Percentiles rank a stretch among this genome's conserved stretches.
phyloP scores from a whole-genome alignment of 306 rosid genomes.

The Comarum palustre region DNA sequence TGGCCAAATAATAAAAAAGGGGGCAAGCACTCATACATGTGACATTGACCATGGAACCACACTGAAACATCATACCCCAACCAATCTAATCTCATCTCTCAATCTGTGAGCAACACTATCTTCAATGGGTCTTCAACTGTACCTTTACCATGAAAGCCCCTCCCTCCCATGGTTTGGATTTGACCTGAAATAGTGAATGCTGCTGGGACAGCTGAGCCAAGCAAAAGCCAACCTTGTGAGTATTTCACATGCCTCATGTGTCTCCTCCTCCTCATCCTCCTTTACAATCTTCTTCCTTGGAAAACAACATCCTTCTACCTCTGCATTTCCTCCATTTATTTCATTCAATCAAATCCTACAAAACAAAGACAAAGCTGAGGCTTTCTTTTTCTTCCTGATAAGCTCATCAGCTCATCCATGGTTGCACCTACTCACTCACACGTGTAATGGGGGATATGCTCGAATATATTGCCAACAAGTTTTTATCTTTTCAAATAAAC shows the following conservation, averaged over 20 bases:
- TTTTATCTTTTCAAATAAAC: not conserved
- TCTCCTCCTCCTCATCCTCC: slow-evolving; percentile 2
- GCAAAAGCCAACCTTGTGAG: slow-evolving; percentile 23
- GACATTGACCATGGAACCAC: slow-evolving; percentile 3
- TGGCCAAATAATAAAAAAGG: slow-evolving; percentile 9
- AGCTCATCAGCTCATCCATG: not conserved
- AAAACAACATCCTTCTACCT: slow-evolving; percentile 40
- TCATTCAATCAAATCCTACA: not conserved
- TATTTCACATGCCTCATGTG: slow-evolving; percentile 55
- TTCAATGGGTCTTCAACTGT: slow-evolving; percentile 4
- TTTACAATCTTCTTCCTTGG: slow-evolving; percentile 10
- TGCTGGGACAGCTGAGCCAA: slow-evolving; percentile 1
- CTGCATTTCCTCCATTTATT: slow-evolving; percentile 21
- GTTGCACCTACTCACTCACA: slow-evolving; percentile 37
- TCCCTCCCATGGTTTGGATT: not conserved
- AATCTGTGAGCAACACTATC: slow-evolving; percentile 14
- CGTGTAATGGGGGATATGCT: slow-evolving; percentile 13
- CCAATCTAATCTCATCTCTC: not conserved
- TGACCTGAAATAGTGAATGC: slow-evolving; percentile 10
- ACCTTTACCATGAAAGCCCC: not conserved
- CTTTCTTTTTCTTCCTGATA: not conserved
- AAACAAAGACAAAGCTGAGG: not conserved
- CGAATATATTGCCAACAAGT: not conserved
- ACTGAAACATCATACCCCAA: slow-evolving; percentile 4
- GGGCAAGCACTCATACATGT: slow-evolving; percentile 1